Percentiles rank a stretch among this genome's conserved stretches.
These are phyloP conservation scores for Paspalum vaginatum DNA, from an alignment of 176 grass and related monocot species.

Conservation along the genomic window DNA sequence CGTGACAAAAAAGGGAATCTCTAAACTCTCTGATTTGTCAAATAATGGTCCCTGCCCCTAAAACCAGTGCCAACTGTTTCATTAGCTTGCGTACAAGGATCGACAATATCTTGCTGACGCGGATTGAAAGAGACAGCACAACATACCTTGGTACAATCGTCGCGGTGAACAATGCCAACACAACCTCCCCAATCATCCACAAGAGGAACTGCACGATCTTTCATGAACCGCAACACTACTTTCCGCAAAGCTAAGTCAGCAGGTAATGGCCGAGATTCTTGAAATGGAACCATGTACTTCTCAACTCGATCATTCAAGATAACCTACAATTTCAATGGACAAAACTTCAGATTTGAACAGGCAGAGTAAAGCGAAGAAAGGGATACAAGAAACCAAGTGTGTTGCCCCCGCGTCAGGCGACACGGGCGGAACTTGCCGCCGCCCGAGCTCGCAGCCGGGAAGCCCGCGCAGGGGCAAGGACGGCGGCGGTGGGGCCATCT, in stretches of 20 bases:
- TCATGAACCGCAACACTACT: constrained; percentile 73
- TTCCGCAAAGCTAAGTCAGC: constrained; percentile 57
- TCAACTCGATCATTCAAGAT: constrained; percentile 83
- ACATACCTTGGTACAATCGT: constrained; percentile 71
- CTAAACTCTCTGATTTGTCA: constrained; percentile 20
- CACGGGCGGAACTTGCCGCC: too few species aligned
- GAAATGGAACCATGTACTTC: constrained; percentile 92
- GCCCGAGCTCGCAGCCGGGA: too few species aligned
- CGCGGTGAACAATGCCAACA: constrained; percentile 73
- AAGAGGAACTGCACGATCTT: constrained; percentile 66
- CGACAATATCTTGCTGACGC: neutral
- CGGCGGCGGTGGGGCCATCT: too few species aligned
- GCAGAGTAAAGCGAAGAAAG: constrained; percentile 21
- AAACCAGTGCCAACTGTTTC: neutral
- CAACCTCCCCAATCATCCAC: constrained; percentile 91
- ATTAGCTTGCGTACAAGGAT: constrained; percentile 21
- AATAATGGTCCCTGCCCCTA: constrained; percentile 3
- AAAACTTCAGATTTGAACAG: constrained; percentile 28
- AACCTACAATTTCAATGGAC: constrained; percentile 52
- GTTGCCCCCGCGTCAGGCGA: too few species aligned
- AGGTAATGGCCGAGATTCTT: constrained; percentile 61
- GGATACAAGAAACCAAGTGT: constrained; percentile 24
- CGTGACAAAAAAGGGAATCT: neutral
- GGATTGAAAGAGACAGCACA: constrained; percentile 29
- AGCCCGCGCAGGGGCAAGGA: too few species aligned